Base-by-base conservation (phyloP, 106 monocot genomes). In the Allium cepa region DNA sequence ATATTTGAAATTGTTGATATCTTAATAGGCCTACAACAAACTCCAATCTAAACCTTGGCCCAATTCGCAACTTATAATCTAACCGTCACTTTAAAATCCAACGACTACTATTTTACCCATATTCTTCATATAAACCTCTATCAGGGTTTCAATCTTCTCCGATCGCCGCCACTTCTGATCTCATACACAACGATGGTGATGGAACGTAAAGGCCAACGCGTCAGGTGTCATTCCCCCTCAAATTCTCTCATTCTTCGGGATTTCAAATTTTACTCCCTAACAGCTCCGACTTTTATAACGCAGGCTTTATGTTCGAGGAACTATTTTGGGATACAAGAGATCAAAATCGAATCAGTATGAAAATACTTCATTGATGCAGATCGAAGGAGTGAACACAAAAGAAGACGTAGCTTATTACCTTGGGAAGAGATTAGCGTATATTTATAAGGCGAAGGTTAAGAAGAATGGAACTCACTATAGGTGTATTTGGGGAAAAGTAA, bases 301-400 rank as follows among this genome's bases (percentile, higher is more conserved):
- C 53, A 83, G 87, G 70, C 61, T 90, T 18, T 90, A 90, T 73
- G 84, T 87, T 7, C 86, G 90, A 2, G 94, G 84, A 6, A 94
- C 86, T 46, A 81, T 94, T 58, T 84, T 90, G 18, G 94, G 93
- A 15, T 94, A 90, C 78, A 94, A 90, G 76, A 73, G 79, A 53
- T 84, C 70, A 9, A 80, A 80, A 65, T 77, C 73, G 53, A 84
- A 77, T 62, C 77, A 73, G 76, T 73, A 80, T 47, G 84, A 84
- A 59, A 77, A 80, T 64, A 84, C 77, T 9, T 84, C 77, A 63
- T 66, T 80, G 73, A 45, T 84, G 11, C 79, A 84, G 76, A 84
- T 84, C 63, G 77, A 84, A 73, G 83, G 79, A 7, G 76, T 83
- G 75, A 79, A 79, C 73, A 79, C 79, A 10, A 79, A 83, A 69